Base-by-base conservation (phyloP, 495 filamentous ascomycete species). In the Annulohypoxylon maeteangense region DNA sequence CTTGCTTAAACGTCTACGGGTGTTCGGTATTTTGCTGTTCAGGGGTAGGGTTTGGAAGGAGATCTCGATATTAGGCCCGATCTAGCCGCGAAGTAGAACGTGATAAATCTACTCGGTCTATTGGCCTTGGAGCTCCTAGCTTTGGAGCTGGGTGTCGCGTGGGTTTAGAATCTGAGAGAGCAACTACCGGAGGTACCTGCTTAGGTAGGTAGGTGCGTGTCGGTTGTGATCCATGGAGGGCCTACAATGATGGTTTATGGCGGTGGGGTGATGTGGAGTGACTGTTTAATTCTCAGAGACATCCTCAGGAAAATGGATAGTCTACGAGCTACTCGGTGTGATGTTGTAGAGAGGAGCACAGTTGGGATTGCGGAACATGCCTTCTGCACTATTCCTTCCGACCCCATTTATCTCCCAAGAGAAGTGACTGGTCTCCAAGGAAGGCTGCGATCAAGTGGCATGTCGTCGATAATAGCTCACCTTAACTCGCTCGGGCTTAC, bases 391-490 rank as follows among this genome's bases (percentile, higher is more conserved):
- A 6, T 32, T 27, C 50, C 44, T 53, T 5, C 7, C 5, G 23
- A 34, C 54, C 23, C 18, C n/a, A 45, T 58, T 45, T 34, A 18
- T 57, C 22, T 40, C 51, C 56, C 47, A 16, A 29, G 29, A 31
- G 22, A 47, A 51, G 47, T 29, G 56, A 45, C 42, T 31, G 12
- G 45, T 54, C 32, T 11, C 12, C 47, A 11, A 42, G 16, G 29
- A 36, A 54, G 42, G 22, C 42, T 18, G 20, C 32, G n/a, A 6
- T 5, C 32, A 20, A 12, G 27, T 23, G 11, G 25, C 29, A 60
- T 51, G 36, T 29, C 55, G 16, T 18, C 18, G 27, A 25, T 68
- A 65, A 65, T 61, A 22, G 7, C 55, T 38, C 65, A 56, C 16
- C 55, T 64, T 16, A 3, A 18, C 25, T 27, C 14, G 22, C 18